A percentile compares a stretch with the other conserved stretches of the same genome.
Evolutionary conservation across 1,284 basidiomycete species (phyloP).

Genomic region (Leccinum subatratum): DNA sequence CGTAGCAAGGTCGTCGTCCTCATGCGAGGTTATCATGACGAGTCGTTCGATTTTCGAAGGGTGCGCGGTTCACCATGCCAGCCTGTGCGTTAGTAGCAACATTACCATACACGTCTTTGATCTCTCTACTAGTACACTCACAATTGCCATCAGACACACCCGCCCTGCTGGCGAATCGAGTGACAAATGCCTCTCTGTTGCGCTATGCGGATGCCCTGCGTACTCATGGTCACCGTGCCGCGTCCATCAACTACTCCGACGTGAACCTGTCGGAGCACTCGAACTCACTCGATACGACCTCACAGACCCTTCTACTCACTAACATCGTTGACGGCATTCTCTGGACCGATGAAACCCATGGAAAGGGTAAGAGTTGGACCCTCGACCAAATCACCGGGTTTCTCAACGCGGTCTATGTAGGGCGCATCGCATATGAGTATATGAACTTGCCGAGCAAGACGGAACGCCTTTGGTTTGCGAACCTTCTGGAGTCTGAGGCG

Average conservation of each 20-base stretch:
- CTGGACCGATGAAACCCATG: slow-evolving; percentile 54
- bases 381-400: slow-evolving; percentile 67
- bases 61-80: slow-evolving; percentile 59
- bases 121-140: slow-evolving; percentile 1
- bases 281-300: slow-evolving; percentile 77
- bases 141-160: slow-evolving; percentile 54
- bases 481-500: slow-evolving; percentile 66
- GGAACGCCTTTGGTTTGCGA: slow-evolving; percentile 81
- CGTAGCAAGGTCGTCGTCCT: slow-evolving; percentile 24
- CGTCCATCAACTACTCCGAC: slow-evolving; percentile 79
- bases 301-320: slow-evolving; percentile 45
- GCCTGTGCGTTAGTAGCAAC: slow-evolving; percentile 75
- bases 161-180: slow-evolving; percentile 71
- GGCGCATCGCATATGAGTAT: slow-evolving; percentile 83
- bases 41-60: slow-evolving; percentile 77
- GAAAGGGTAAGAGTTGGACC: slow-evolving; percentile 51
- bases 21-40: slow-evolving; percentile 62
- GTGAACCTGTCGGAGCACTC: slow-evolving; percentile 79
- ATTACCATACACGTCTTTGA: neutral
- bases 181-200: slow-evolving; percentile 69
- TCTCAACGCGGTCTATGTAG: slow-evolving; percentile 72
- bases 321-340: slow-evolving; percentile 79
- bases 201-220: slow-evolving; percentile 86
- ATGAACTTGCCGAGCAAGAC: slow-evolving; percentile 81
- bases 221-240: slow-evolving; percentile 75